Base-by-base conservation (phyloP, 2,329 filamentous ascomycete genomes). In the Colletotrichum sp. region DNA sequence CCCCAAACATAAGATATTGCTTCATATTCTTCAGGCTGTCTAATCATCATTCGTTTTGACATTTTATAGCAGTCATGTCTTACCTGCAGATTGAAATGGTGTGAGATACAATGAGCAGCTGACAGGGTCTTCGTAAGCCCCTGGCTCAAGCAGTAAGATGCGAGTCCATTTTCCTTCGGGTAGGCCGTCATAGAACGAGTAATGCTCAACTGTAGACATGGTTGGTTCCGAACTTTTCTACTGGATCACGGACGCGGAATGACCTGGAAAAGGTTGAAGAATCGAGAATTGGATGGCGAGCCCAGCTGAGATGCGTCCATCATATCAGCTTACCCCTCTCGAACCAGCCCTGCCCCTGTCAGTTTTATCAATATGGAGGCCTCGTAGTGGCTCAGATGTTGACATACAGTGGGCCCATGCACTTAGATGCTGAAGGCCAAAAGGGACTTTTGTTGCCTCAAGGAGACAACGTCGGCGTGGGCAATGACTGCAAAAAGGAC, bases 11-110 rank as follows among this genome's bases (percentile, higher is more conserved):
- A 63, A 12, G 30, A 34, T n/a, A 63, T 36, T 13, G 59, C 59
- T 15, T 63, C 30, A 9, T 63, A 63, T 36, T 30, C 30, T 32
- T 62, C 0, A 9, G 1, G 1, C n/a, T 32, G 2, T 4, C 0
- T 60, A 3, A 28, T 24, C 0, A 24, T 9, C 12, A 6, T 60
- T 5, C 16, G 28, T 22, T 44, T n/a, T 44, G 18, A n/a, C 16
- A 0, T 44, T 18, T 44, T 12, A 10, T 10, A n/a, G 3, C 18
- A 8, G 0, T 3, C 3, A n/a, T 62, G 1, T 8, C 52, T 57
- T 22, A n/a, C 59, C 59, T 63, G 59, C 59, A 6, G 59, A 62
- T 62, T 36, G 59, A 16, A 34, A 63, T 6, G n/a, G 18, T 3
- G 12, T 32, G 10, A 32, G 59, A 22, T 63, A 63, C n/a, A 62